A percentile compares a stretch with the other conserved stretches of the same genome.
These are phyloP conservation scores for Neurospora sp. DNA, from an alignment of 495 filamentous ascomycete genomes.

Conservation along the genomic window DNA sequence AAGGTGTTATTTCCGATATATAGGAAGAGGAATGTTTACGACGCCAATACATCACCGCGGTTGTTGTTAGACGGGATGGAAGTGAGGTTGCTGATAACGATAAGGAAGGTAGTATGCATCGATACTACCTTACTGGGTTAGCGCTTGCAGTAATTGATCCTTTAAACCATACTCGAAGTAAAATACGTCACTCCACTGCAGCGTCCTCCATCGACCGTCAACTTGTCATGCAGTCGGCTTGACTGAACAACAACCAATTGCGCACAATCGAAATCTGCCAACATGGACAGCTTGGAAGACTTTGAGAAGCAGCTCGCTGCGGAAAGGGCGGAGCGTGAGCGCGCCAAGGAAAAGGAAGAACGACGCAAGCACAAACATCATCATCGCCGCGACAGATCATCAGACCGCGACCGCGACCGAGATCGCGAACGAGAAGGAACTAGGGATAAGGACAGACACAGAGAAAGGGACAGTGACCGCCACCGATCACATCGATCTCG, in stretches of 20 bases:
- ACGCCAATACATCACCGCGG: background rate
- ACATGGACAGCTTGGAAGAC: constrained; percentile 44
- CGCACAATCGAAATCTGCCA: background rate
- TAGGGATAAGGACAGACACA: constrained; percentile 22
- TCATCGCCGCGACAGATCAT: constrained; percentile 33
- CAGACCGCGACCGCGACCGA: constrained; percentile 24
- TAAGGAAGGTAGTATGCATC: background rate
- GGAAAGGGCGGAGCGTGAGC: constrained; percentile 40
- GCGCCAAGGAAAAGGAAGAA: constrained; percentile 25
- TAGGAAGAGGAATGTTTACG: background rate
- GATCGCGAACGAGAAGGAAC: constrained; percentile 13
- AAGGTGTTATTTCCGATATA: no score
- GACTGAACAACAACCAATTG: constrained; percentile 3
- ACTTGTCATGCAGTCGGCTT: background rate
- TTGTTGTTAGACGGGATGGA: background rate
- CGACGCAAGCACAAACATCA: constrained; percentile 32
- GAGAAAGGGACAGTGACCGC: constrained; percentile 14
- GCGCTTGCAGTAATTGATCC: background rate
- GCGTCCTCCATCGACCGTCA: background rate
- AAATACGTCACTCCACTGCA: constrained; percentile 12
- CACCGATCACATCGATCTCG: constrained; percentile 28
- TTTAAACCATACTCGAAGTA: background rate
- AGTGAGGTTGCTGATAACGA: background rate
- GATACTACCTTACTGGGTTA: background rate
- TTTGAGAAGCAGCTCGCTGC: constrained; percentile 45